Conservation (phyloP, 2,329 filamentous ascomycete species). For the Anisogramma anomala region DNA sequence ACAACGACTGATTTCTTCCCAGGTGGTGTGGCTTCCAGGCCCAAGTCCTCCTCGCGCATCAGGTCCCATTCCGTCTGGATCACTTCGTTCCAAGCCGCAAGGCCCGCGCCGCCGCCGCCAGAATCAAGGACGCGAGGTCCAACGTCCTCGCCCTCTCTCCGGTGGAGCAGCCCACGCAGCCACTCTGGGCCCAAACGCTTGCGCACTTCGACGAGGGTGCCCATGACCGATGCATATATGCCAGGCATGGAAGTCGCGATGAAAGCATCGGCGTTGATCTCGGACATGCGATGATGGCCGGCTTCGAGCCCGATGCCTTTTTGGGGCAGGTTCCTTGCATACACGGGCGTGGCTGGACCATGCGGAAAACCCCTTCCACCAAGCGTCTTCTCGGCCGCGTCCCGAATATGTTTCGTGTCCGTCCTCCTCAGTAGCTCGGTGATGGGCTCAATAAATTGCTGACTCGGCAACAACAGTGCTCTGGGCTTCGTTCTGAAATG, state of each 20-base stretch:
- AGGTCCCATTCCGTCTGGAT: constrained; percentile 70
- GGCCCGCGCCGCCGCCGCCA: constrained; percentile 60
- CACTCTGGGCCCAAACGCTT: constrained; percentile 61
- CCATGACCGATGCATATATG: constrained; percentile 56
- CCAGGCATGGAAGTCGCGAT: constrained; percentile 58
- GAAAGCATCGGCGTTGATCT: constrained; percentile 66
- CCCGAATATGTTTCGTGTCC: constrained; percentile 62
- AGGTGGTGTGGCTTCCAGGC: constrained; percentile 35
- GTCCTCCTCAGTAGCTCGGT: constrained; percentile 54
- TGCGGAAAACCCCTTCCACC: constrained; percentile 66
- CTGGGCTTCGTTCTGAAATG: constrained; percentile 61
- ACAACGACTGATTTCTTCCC: constrained; percentile 74
- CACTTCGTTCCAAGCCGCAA: constrained; percentile 68
- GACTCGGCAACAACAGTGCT: constrained; percentile 63
- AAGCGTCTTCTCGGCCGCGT: constrained; percentile 61
- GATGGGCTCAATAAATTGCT: constrained; percentile 59
- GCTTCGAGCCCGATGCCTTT: constrained; percentile 54
- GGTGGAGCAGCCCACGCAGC: constrained; percentile 52
- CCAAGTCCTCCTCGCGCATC: constrained; percentile 40
- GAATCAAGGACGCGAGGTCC: constrained; percentile 60
- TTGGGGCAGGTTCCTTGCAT: constrained; percentile 46
- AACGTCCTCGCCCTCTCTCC: constrained; percentile 35
- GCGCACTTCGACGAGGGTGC: constrained; percentile 60
- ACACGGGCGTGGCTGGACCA: constrained; percentile 58
- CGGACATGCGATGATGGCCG: constrained; percentile 53